Evolutionary conservation across 2,329 filamentous ascomycete species (phyloP).

Genomic region (Dothideomycetidae sp.): DNA sequence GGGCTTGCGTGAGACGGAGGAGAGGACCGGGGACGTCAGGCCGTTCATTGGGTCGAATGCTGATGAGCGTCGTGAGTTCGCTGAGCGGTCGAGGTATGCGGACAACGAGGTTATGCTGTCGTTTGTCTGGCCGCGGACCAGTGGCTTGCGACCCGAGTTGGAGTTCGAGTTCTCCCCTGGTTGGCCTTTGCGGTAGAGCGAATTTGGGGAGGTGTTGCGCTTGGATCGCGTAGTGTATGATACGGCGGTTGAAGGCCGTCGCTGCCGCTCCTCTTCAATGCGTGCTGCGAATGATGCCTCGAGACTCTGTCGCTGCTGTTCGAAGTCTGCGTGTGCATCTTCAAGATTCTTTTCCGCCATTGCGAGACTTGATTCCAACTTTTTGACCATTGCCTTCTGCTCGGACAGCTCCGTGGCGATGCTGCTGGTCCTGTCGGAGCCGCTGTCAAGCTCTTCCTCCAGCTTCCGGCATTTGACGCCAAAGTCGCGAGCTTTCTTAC

Average conservation of each 20-base stretch:
- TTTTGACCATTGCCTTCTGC: constrained; percentile 45
- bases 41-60: constrained; percentile 13
- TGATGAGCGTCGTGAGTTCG: constrained; percentile 21
- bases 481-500: constrained; percentile 79
- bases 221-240: constrained; percentile 10
- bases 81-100: constrained; percentile 20
- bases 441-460: constrained; percentile 71
- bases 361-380: constrained; percentile 50
- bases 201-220: constrained; percentile 24
- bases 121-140: constrained; percentile 6
- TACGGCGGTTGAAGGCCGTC: constrained; percentile 9
- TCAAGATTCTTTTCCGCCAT: constrained; percentile 49
- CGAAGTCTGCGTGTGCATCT: constrained; percentile 41
- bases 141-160: constrained; percentile 11
- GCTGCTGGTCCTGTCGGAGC: constrained; percentile 47
- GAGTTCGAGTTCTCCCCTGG: constrained; percentile 23
- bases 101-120: constrained; percentile 9
- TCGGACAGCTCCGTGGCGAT: constrained; percentile 50
- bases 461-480: constrained; percentile 52
- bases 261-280: constrained; percentile 50
- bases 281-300: constrained; percentile 44
- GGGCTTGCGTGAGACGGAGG: constrained; percentile 29
- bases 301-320: constrained; percentile 44
- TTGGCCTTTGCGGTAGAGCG: constrained; percentile 26
- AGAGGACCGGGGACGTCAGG: constrained; percentile 7